Base-by-base conservation (phyloP, 2,329 filamentous ascomycete species). In the Fusarium caatingaense region DNA sequence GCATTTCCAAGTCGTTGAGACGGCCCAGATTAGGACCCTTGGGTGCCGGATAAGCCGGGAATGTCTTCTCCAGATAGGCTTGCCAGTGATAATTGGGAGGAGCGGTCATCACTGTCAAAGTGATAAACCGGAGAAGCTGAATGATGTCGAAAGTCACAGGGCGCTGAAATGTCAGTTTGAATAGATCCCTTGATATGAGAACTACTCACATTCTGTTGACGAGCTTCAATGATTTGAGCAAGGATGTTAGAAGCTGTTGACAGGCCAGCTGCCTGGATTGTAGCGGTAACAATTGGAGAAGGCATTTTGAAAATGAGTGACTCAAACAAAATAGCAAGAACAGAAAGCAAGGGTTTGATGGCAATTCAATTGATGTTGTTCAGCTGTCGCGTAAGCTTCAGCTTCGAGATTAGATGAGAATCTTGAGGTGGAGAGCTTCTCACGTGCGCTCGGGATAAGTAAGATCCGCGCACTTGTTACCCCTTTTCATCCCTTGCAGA, bases 71-170 rank as follows among this genome's bases (percentile, higher is more conserved):
- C 30, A 89, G 81, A 30, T 82, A 82, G 57, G 85, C 82, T 70
- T 89, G 86, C 87, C 87, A 89, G 58, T 86, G 77, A 71, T 86
- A 88, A 67, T 87, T 88, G 53, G 87, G 83, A 9, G 87, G 87
- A 3, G 86, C 83, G 7, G 84, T 84, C 44, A 89, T 77, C 58
- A 89, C 76, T 5, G 86, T 81, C 55, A 86, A 82, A 40, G 83
- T 78, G 41, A 87, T 82, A 76, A 89, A 89, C 68, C 86, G 86
- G 21, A 86, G 74, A 44, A 89, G 80, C 28, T 84, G 82, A 30
- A 80, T 64, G 2, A 81, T 53, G 60, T 89, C 85, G 51, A 89
- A 78, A 37, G 77, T 69, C 48, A 86, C 81, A 11, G 83, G 79
- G 20, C 67, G 76, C 72, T 53, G 58, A 20, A 21, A 37, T 60